Evolutionary conservation across 306 rosid genomes (phyloP), one percentile per base, ranked within the genome.

Genomic region (Malus asiatica): DNA sequence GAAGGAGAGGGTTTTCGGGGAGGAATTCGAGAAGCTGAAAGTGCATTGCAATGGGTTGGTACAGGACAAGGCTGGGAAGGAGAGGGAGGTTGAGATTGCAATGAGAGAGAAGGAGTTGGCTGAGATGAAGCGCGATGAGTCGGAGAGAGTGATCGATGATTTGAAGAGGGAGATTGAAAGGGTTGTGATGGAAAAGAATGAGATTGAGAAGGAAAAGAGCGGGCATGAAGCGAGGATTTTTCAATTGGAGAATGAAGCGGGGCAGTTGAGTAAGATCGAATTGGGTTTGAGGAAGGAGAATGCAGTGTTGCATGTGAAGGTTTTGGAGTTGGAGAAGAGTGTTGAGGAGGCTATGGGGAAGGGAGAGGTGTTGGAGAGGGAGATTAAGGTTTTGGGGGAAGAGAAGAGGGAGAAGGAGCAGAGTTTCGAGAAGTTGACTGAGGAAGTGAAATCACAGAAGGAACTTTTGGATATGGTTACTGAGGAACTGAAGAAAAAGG

Each of bases 391-490:
- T 1, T 71, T 91, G 73, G 44, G 48, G 71, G 70, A 35, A 15
- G 87, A 84, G 80, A 83, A 84, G 75, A 73, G 80, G 67, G 84
- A 83, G 71, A 87, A 87, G 76, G 87, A 87, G 55, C 66, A 74
- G 45, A 72, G 22, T 5, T 48, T 87, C n/a, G 77, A 77, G 79
- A 45, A n/a, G 51, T 82, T 95, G 25, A 78, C 71, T 11, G 86
- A 69, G 64, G 46, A 75, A 8, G 73, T 45, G 38, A 80, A 75
- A 25, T 53, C 62, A 32, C 38, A 60, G 40, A 46, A 63, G 70
- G 52, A 66, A 35, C 52, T 25, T 38, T 60, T 89, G 62, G 83
- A 70, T 16, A n/a, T 2, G 80, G 72, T 60, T 60, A 33, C 33
- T 48, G 61, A 35, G 76, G 93, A 86, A 35, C 63, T 77, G 66